Evolutionary conservation across 805 yeast species (phyloP).

Genomic region (Helenozyma rhizophorensis): DNA sequence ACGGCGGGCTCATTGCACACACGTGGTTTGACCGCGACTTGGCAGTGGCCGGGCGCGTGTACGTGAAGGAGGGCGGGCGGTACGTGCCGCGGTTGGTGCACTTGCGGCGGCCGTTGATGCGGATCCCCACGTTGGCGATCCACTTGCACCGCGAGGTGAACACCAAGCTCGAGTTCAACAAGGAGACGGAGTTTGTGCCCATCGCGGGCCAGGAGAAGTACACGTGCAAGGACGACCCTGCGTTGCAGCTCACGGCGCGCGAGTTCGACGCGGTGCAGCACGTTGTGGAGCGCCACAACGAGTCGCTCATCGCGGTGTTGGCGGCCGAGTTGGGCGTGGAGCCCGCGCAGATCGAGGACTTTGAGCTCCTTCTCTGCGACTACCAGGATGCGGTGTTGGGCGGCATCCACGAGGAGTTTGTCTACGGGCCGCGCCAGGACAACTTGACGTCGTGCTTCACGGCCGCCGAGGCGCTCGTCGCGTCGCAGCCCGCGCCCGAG

Average conservation of each 20-base stretch:
- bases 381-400: slow-evolving; percentile 81
- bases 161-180: slow-evolving; percentile 80
- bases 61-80: slow-evolving; percentile 51
- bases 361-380: slow-evolving; percentile 82
- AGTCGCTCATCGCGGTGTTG: slow-evolving; percentile 61
- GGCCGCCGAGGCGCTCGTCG: slow-evolving; percentile 67
- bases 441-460: slow-evolving; percentile 85
- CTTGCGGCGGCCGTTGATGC: slow-evolving; percentile 70
- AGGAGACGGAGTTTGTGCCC: slow-evolving; percentile 82
- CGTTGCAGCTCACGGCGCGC: slow-evolving; percentile 39
- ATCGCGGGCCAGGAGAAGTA: slow-evolving; percentile 59
- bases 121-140: slow-evolving; percentile 93
- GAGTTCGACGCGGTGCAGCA: slow-evolving; percentile 63
- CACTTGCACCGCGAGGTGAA: slow-evolving; percentile 79
- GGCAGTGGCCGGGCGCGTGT: slow-evolving; percentile 87
- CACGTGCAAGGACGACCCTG: slow-evolving; percentile 51
- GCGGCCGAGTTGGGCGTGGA: slow-evolving; percentile 59
- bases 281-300: slow-evolving; percentile 71
- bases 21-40: slow-evolving; percentile 96
- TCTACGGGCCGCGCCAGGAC: slow-evolving; percentile 88
- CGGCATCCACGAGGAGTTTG: slow-evolving; percentile 85
- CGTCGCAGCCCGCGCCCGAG: slow-evolving; percentile 43
- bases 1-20: slow-evolving; percentile 96
- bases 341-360: slow-evolving; percentile 71
- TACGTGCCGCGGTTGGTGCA: slow-evolving; percentile 67